A percentile compares a stretch with the other conserved stretches of the same genome.
These are phyloP conservation scores for Coemansia erecta DNA, from an alignment of 192 early-diverging fungal genomes.

Conservation along the genomic window DNA sequence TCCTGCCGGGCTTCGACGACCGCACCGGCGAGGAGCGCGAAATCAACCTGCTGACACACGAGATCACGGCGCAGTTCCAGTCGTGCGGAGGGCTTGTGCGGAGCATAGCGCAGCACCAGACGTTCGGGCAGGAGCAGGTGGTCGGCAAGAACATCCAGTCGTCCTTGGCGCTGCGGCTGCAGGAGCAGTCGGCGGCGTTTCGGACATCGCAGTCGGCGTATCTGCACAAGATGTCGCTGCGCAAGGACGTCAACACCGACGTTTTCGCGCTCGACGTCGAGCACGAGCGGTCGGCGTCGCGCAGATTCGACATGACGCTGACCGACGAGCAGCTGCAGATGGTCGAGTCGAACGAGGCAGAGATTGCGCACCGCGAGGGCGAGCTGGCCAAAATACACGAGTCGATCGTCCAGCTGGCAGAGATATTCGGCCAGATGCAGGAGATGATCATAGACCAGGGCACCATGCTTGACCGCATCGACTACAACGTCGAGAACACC, in stretches of 20 bases:
- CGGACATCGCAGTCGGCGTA: constrained; percentile 86
- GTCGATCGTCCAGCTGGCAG: constrained; percentile 84
- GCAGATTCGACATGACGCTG: constrained; percentile 59
- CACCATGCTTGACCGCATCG: constrained; percentile 93
- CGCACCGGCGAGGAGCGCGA: constrained; percentile 70
- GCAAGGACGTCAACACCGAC: constrained; percentile 45
- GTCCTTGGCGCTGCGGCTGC: constrained; percentile 84
- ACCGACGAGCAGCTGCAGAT: constrained; percentile 80
- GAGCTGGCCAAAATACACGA: constrained; percentile 93
- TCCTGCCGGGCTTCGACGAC: constrained; percentile 95
- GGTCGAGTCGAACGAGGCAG: constrained; percentile 73
- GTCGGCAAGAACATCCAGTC: constrained; percentile 86
- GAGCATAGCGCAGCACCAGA: constrained; percentile 59
- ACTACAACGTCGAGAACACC: constrained; percentile 93
- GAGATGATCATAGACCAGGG: constrained; percentile 98
- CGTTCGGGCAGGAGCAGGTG: constrained; percentile 59
- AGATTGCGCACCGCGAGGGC: constrained; percentile 79
- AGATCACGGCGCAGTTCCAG: constrained; percentile 90
- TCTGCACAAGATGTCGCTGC: constrained; percentile 63
- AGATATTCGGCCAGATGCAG: constrained; percentile 91
- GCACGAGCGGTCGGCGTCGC: constrained; percentile 40
- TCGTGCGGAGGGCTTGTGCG: constrained; percentile 77
- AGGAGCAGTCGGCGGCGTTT: constrained; percentile 78
- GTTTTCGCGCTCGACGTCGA: constrained; percentile 44
- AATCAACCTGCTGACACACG: constrained; percentile 78